Base-by-base conservation (phyloP, 1,284 basidiomycete species). In the Cystobasidium pallidum region DNA sequence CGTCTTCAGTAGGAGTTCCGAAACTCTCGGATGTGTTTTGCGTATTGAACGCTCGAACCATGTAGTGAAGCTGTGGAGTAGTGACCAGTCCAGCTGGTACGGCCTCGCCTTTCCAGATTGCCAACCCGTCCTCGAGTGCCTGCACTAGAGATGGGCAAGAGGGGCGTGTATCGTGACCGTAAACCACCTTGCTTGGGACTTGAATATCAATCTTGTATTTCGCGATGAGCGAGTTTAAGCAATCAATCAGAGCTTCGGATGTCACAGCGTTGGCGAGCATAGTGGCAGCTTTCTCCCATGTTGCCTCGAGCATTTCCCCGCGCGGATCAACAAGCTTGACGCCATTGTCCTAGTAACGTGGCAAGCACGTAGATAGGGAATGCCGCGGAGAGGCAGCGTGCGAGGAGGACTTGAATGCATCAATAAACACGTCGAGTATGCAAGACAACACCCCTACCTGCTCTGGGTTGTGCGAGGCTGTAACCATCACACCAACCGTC, bases 281-380 rank as follows among this genome's bases (percentile, higher is more conserved):
- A 6, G 96, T 95, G 24, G 95, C 94, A 80, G 95, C 87, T 0
- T 81, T 80, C 81, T 99, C 96, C 96, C 96, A 99, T 39, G 91
- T 86, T 0, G 90, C 84, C 79, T 95, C 91, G n/a, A 99, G 86
- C 96, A 99, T 99, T 81, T 99, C 96, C n/a, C 96, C 96, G 15
- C 88, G 88, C 19, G 96, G 92, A 82, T 99, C 96, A 54, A 99
- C 92, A 63, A 99, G 87, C 82, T 99, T 99, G 75, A 98, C 92
- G 41, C 96, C 96, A 81, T 99, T 99, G 82, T 99, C 96, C 92
- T 97, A 78, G 10, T 28, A 70, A 34, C 47, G 34, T 36, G 36
- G 15, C 36, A 30, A 28, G 32, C 15, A 24, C 26, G 34, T 17
- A 7, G 26, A 45, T 10, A 24, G 24, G n/a, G 17, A 36, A 45